These are phyloP conservation scores for Colletotrichum musae DNA, from an alignment of 2,329 filamentous ascomycete species.

Conservation along the genomic window DNA sequence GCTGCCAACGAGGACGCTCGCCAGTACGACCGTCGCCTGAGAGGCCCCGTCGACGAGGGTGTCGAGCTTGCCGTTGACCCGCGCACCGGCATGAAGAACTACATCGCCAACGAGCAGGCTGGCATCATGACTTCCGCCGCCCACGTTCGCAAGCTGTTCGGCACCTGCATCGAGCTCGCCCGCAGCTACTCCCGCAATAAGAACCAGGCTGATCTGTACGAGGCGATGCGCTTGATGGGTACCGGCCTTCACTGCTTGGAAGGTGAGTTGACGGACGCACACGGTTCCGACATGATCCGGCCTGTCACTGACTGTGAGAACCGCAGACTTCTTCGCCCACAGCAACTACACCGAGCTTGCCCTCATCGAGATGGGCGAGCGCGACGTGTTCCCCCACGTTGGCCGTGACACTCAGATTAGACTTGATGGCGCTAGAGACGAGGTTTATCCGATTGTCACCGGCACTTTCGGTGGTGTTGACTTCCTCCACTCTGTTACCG, in stretches of 20 bases:
- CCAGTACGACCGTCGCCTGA: slow-evolving; percentile 84
- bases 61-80: slow-evolving; percentile 85
- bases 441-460: slow-evolving; percentile 87
- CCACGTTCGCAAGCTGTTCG: slow-evolving; percentile 82
- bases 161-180: slow-evolving; percentile 82
- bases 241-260: slow-evolving; percentile 93
- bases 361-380: slow-evolving; percentile 88
- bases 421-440: slow-evolving; percentile 74
- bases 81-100: slow-evolving; percentile 85
- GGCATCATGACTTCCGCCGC: slow-evolving; percentile 86
- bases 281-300: not conserved
- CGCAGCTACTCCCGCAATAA: slow-evolving; percentile 77
- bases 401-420: slow-evolving; percentile 80
- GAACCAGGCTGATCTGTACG: slow-evolving; percentile 84
- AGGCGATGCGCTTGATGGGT: slow-evolving; percentile 87
- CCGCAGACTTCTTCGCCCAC: slow-evolving; percentile 86
- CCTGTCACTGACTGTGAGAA: slow-evolving; percentile 22
- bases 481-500: slow-evolving; percentile 89
- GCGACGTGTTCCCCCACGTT: slow-evolving; percentile 87
- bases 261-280: slow-evolving; percentile 58
- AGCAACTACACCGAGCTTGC: slow-evolving; percentile 94
- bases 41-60: slow-evolving; percentile 84
- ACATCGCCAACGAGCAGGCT: slow-evolving; percentile 87
- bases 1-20: slow-evolving; percentile 90
- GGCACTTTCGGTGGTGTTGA: slow-evolving; percentile 96